phyloP scores from a whole-genome alignment of 2,329 filamentous ascomycete species.

The Phymatotrichopsis omnivora region DNA sequence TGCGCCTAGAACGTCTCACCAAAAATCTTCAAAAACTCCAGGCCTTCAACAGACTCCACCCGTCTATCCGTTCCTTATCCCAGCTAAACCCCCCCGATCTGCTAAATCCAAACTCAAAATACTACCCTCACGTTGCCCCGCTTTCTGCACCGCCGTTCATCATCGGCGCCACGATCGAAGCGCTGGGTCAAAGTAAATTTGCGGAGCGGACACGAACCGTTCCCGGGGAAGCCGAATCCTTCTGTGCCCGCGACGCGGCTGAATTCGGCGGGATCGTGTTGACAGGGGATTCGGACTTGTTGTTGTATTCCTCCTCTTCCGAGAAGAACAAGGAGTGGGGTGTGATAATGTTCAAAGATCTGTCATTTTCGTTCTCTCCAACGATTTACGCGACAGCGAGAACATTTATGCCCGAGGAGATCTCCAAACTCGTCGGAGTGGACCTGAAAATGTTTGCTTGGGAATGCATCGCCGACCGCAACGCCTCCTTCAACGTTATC shows the following conservation, averaged over 20 bases:
- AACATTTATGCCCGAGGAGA: conserved; percentile 16
- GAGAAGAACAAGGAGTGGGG: conserved; percentile 34
- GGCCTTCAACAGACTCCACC: conserved; percentile 24
- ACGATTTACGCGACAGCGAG: background rate
- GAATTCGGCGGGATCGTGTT: conserved; percentile 49
- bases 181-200: conserved; percentile 40
- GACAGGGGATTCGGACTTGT: conserved; percentile 78
- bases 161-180: conserved; percentile 66
- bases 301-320: conserved; percentile 59
- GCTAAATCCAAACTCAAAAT: conserved; percentile 29
- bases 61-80: conserved; percentile 7
- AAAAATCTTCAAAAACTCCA: conserved; percentile 47
- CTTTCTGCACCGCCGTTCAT: conserved; percentile 56
- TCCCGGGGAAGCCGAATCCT: conserved; percentile 74
- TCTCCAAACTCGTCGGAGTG: conserved; percentile 3
- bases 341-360: conserved; percentile 25
- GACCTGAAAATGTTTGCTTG: conserved; percentile 14
- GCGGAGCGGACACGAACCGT: conserved; percentile 48
- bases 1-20: conserved; percentile 52
- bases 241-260: conserved; percentile 59
- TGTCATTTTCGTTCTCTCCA: background rate
- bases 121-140: conserved; percentile 22
- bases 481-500: conserved; percentile 1
- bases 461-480: background rate
- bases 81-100: too few relatives aligned